Evolutionary conservation across 371 early-diverging fungal genomes (phyloP).

Genomic region (Syncephalastrum monosporum): DNA sequence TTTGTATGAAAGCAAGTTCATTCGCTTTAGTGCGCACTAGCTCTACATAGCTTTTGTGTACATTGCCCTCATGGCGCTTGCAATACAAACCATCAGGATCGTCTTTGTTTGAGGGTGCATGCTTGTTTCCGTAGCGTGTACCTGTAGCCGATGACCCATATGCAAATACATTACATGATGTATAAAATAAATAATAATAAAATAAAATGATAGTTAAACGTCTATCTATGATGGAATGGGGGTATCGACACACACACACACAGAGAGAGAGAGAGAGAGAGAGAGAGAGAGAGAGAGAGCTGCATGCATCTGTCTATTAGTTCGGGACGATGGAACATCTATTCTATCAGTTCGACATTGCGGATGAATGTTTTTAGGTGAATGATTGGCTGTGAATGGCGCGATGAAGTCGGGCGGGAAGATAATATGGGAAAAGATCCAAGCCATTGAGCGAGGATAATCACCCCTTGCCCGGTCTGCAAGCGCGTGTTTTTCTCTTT

Average conservation of each 20-base stretch:
- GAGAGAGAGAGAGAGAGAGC: no score
- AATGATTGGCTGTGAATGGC: background rate
- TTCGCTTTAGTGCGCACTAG: slow-evolving; percentile 10
- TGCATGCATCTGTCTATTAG: background rate
- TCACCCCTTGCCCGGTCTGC: background rate
- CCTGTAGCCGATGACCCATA: slow-evolving; percentile 2
- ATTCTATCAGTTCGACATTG: background rate
- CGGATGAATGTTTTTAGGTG: slow-evolving; percentile 4
- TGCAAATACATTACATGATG: background rate
- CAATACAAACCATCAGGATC: slow-evolving; percentile 6
- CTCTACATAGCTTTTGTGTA: slow-evolving; percentile 7
- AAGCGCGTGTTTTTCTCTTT: slow-evolving; percentile 5
- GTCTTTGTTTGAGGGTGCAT: slow-evolving; percentile 10
- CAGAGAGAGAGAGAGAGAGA: no score
- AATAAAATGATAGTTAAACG: slow-evolving; percentile 1
- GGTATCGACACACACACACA: no score
- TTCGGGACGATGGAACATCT: background rate
- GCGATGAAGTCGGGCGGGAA: background rate
- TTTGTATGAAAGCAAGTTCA: slow-evolving; percentile 10
- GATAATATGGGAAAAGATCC: background rate
- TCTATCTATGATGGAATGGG: no score
- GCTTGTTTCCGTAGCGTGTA: background rate
- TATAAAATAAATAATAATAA: slow-evolving; percentile 1
- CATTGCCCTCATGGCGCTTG: slow-evolving; percentile 10
- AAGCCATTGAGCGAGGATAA: background rate